Conservation (phyloP, 257 asterid species). For the Ballota nigra region DNA sequence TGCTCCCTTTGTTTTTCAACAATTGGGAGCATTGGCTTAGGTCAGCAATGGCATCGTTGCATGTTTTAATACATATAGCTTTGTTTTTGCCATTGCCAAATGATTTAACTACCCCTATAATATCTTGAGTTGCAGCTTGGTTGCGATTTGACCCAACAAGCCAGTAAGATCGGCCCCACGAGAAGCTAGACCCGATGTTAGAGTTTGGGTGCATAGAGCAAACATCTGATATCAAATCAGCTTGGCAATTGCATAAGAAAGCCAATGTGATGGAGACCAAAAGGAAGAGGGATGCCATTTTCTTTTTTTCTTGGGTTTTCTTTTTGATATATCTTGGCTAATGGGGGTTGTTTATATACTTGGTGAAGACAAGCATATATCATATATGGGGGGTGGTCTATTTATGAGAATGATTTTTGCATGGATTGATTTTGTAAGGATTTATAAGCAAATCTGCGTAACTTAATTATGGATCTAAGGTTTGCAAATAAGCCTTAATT, state of each 20-base stretch:
- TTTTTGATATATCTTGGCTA: neutral
- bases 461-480: too few relatives aligned
- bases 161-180: slow-evolving; percentile 23
- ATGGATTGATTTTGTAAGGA: too few relatives aligned
- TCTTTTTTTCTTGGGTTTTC: neutral
- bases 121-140: neutral
- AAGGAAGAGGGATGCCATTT: slow-evolving; percentile 18
- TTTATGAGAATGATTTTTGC: too few relatives aligned
- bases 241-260: slow-evolving; percentile 2
- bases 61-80: slow-evolving; percentile 24
- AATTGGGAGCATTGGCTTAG: neutral
- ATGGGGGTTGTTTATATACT: neutral
- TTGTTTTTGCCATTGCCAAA: neutral
- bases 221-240: slow-evolving; percentile 21
- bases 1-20: neutral
- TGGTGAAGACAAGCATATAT: neutral
- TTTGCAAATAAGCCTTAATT: too few relatives aligned
- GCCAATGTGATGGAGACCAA: slow-evolving; percentile 2
- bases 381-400: too few relatives aligned
- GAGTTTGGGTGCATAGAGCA: slow-evolving; percentile 19
- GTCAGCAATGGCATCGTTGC: slow-evolving; percentile 1
- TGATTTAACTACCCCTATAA: neutral
- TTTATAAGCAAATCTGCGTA: too few relatives aligned
- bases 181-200: slow-evolving; percentile 21
- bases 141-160: slow-evolving; percentile 14